These are phyloP conservation scores for Miscanthus lutarioriparius DNA, from an alignment of 176 grass and related monocot genomes.

Conservation along the genomic window DNA sequence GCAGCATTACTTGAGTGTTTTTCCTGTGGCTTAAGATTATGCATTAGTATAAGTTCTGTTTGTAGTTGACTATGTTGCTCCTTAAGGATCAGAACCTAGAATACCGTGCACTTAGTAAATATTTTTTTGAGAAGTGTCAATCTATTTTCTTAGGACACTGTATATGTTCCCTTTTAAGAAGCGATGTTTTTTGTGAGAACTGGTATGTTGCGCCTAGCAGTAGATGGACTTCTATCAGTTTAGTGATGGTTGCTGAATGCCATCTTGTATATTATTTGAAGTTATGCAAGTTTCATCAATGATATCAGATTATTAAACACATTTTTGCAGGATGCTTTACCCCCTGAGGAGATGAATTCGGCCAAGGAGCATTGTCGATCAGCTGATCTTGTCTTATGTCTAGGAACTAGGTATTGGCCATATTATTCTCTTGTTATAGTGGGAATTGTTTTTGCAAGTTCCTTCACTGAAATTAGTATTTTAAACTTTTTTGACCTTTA, in stretches of 20 bases:
- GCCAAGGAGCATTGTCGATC: constrained; percentile 79
- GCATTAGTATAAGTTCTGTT: background rate
- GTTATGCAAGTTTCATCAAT: constrained; percentile 24
- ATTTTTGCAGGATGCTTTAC: constrained; percentile 90
- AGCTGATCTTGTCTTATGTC: constrained; percentile 89
- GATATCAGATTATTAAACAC: background rate
- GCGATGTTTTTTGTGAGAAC: background rate
- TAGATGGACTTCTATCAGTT: background rate
- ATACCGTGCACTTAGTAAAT: background rate
- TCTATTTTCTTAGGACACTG: background rate
- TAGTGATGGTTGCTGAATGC: constrained; percentile 5
- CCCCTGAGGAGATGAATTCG: constrained; percentile 76
- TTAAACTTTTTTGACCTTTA: background rate
- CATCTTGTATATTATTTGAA: constrained; percentile 1
- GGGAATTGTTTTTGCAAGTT: constrained; percentile 11
- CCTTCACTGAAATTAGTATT: constrained; percentile 10
- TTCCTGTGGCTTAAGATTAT: background rate
- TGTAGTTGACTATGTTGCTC: background rate
- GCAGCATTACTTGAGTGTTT: background rate
- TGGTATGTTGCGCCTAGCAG: background rate
- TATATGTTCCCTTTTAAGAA: constrained; percentile 1
- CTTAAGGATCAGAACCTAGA: background rate
- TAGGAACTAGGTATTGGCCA: constrained; percentile 89
- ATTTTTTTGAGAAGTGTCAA: background rate
- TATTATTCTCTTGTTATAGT: constrained; percentile 1